These are phyloP conservation scores for Gossypium australe DNA, from an alignment of 345 rosid species.

Conservation along the genomic window DNA sequence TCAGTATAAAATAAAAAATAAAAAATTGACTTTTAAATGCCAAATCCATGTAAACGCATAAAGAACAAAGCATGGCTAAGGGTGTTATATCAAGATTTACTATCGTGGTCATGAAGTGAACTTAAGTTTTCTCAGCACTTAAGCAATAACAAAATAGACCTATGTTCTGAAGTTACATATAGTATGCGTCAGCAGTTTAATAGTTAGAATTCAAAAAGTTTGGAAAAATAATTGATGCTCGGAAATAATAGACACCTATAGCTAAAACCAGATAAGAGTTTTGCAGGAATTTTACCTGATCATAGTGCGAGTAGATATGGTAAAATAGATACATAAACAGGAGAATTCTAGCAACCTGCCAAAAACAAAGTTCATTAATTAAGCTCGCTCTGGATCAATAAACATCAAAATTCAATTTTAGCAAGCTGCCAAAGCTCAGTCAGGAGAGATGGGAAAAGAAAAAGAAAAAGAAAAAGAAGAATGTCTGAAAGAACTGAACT, in stretches of 20 bases:
- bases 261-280: neutral
- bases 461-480: neutral
- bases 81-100: neutral
- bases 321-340: slow-evolving; percentile 46
- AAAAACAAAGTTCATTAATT: neutral
- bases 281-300: slow-evolving; percentile 26
- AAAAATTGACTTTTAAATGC: neutral
- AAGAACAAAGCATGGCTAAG: neutral
- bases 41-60: neutral
- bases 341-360: slow-evolving; percentile 52
- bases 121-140: neutral
- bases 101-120: neutral
- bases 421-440: no score
- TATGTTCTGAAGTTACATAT: neutral
- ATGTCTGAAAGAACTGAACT: neutral
- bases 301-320: slow-evolving; percentile 43
- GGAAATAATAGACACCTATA: neutral
- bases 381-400: no score
- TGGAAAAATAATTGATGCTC: neutral
- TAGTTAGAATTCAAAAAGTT: neutral
- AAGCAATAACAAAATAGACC: neutral
- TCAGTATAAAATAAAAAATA: neutral
- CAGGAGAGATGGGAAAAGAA: no score
- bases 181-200: neutral
- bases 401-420: no score